These are phyloP conservation scores for Penicillium subrubescens DNA, from an alignment of 495 filamentous ascomycete species.

Conservation along the genomic window DNA sequence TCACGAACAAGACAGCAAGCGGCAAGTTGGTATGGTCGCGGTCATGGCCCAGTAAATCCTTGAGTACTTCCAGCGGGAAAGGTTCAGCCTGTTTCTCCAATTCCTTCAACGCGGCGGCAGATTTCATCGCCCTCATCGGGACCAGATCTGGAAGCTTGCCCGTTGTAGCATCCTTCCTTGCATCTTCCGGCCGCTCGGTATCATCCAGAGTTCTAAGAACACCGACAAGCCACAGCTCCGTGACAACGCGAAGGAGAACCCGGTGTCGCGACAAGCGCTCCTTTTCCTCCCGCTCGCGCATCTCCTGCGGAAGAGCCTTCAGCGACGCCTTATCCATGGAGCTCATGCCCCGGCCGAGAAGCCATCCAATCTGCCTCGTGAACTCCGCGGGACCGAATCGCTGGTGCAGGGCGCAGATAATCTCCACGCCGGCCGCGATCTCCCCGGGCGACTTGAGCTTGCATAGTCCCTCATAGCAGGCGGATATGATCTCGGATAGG, in stretches of 20 bases:
- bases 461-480: constrained; percentile 92
- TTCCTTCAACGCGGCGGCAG: constrained; percentile 35
- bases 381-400: constrained; percentile 91
- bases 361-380: constrained; percentile 88
- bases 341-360: constrained; percentile 86
- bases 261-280: constrained; percentile 86
- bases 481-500: constrained; percentile 96
- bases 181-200: constrained; percentile 82
- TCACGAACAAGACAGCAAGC: constrained; percentile 90
- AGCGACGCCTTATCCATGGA: constrained; percentile 87
- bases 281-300: constrained; percentile 93
- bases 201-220: constrained; percentile 88
- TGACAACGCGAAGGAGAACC: constrained; percentile 82
- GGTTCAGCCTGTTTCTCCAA: constrained; percentile 64
- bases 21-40: constrained; percentile 90
- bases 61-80: constrained; percentile 93
- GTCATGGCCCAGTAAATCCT: constrained; percentile 92
- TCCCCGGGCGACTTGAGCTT: constrained; percentile 88
- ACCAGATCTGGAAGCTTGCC: constrained; percentile 56
- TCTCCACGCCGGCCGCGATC: constrained; percentile 87
- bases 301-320: constrained; percentile 76
- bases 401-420: constrained; percentile 93
- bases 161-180: constrained; percentile 59
- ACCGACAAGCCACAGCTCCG: constrained; percentile 94
- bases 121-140: constrained; percentile 45